These are phyloP conservation scores for Camellia sinensis DNA, from an alignment of 148 eudicot genomes.

Conservation along the genomic window DNA sequence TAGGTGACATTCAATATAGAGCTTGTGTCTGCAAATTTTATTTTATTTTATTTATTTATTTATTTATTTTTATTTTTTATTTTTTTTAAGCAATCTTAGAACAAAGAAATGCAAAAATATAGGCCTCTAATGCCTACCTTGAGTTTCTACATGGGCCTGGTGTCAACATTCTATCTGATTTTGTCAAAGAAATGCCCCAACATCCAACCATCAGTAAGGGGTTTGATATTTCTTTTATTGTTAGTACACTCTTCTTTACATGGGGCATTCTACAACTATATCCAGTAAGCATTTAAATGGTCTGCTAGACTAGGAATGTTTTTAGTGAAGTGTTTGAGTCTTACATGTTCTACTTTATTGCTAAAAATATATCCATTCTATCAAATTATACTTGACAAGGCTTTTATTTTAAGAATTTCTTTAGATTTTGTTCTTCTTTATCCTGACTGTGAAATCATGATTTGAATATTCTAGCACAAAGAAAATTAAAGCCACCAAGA, in stretches of 20 bases:
- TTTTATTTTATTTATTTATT: too few relatives aligned
- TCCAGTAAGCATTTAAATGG: conserved; percentile 38
- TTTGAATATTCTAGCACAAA: too few relatives aligned
- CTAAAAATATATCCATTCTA: not conserved
- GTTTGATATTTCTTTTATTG: conserved; percentile 42
- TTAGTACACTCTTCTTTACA: conserved; percentile 68
- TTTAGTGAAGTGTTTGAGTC: not conserved
- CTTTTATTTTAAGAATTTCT: not conserved
- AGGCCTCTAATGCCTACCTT: conserved; percentile 85
- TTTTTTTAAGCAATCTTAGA: too few relatives aligned
- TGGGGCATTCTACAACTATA: conserved; percentile 67
- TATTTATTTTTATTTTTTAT: too few relatives aligned
- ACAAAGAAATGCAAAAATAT: conserved; percentile 14
- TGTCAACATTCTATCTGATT: conserved; percentile 56
- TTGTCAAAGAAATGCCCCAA: conserved; percentile 92
- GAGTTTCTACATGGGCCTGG: conserved; percentile 50
- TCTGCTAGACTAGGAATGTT: not conserved
- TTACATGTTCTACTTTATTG: not conserved
- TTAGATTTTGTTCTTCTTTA: too few relatives aligned
- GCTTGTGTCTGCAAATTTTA: too few relatives aligned
- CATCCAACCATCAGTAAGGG: conserved; percentile 31
- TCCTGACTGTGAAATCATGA: too few relatives aligned
- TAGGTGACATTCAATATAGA: too few relatives aligned
- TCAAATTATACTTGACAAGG: too few relatives aligned
- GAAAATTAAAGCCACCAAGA: too few relatives aligned